Conservation (phyloP, 208 protist species). For the Trypanosoma avium region DNA sequence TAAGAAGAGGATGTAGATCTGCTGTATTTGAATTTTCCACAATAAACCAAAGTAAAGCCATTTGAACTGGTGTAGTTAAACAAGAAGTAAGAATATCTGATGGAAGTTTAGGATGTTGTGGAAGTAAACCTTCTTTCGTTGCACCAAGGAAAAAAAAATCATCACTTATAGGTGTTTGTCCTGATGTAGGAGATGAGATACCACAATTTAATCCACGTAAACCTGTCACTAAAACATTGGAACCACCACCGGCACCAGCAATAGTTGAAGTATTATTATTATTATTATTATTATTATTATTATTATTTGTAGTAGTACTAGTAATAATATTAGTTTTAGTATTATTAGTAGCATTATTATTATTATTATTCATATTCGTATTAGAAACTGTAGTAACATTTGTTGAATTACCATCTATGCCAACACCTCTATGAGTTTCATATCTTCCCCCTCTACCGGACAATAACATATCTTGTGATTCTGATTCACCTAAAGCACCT, state of each 20-base stretch:
- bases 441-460: not conserved
- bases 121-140: conserved; percentile 27
- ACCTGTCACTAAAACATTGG: not conserved
- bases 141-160: conserved; percentile 89
- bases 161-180: conserved; percentile 29
- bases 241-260: not conserved
- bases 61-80: conserved; percentile 97
- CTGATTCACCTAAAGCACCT: conserved; percentile 29
- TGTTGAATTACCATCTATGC: not conserved
- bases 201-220: conserved; percentile 6
- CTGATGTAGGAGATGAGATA: not conserved
- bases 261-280: not conserved
- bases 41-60: conserved; percentile 95
- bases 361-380: not conserved
- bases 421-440: not conserved
- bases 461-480: conserved; percentile 5
- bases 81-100: conserved; percentile 99
- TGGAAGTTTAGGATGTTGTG: conserved; percentile 66
- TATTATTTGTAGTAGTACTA: not conserved
- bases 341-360: not conserved
- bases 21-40: conserved; percentile 46
- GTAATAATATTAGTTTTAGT: not conserved
- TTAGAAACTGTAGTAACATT: not conserved
- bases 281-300: not conserved
- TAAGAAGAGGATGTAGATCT: conserved; percentile 71